These are phyloP conservation scores for Rhizopogon salebrosus DNA, from an alignment of 768 basidiomycete genomes.

Conservation along the genomic window DNA sequence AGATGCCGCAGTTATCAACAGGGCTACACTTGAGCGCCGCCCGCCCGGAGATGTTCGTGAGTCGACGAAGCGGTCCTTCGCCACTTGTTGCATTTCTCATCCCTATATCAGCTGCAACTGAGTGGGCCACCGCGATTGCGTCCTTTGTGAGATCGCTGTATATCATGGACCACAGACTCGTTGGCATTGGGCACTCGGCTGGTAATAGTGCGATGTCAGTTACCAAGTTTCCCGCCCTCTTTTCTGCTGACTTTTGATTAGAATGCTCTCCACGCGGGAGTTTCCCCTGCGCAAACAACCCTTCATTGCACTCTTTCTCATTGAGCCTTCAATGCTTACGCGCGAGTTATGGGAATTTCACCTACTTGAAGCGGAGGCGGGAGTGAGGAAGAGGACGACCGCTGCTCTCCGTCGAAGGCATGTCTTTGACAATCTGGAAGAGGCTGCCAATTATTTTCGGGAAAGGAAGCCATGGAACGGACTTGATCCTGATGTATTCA, in stretches of 20 bases:
- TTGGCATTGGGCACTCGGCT: slow-evolving; percentile 40
- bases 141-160: slow-evolving; percentile 28
- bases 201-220: slow-evolving; percentile 37
- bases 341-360: slow-evolving; percentile 32
- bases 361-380: slow-evolving; percentile 32
- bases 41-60: slow-evolving; percentile 30
- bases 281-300: slow-evolving; percentile 23
- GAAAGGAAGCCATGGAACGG: slow-evolving; percentile 40
- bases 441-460: slow-evolving; percentile 38
- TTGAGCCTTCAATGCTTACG: slow-evolving; percentile 41
- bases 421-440: slow-evolving; percentile 35
- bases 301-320: slow-evolving; percentile 34
- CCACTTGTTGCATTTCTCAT: background rate
- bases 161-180: slow-evolving; percentile 31
- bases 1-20: slow-evolving; percentile 42
- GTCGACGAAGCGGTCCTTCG: slow-evolving; percentile 11
- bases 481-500: slow-evolving; percentile 40
- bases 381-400: slow-evolving; percentile 32
- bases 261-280: slow-evolving; percentile 34
- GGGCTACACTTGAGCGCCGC: slow-evolving; percentile 23
- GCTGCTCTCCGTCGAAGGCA: slow-evolving; percentile 34
- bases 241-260: slow-evolving; percentile 9
- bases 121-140: slow-evolving; percentile 34
- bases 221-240: background rate
- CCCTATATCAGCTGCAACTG: slow-evolving; percentile 25